Evolutionary conservation across 805 yeast species (phyloP).

Genomic region (Blastobotrys peoriensis): DNA sequence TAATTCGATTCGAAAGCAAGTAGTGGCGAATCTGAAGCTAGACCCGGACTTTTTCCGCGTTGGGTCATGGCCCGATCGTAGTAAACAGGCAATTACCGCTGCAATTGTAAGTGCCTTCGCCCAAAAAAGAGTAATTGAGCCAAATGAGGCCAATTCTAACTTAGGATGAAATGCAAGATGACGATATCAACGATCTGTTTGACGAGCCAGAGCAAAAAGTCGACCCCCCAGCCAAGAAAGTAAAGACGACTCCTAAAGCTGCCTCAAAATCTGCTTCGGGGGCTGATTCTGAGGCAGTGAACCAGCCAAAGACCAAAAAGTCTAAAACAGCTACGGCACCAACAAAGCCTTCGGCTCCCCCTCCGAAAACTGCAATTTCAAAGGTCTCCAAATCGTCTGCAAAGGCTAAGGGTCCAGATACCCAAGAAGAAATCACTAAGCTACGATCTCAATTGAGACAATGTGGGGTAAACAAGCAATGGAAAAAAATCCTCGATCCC

Average conservation of each 20-base stretch:
- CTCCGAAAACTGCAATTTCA: too few relatives aligned
- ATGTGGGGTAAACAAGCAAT: slow-evolving; percentile 26
- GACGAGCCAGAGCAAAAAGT: not conserved
- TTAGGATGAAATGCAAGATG: not conserved
- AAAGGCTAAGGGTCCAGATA: too few relatives aligned
- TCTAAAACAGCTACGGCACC: too few relatives aligned
- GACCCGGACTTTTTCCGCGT: slow-evolving; percentile 16
- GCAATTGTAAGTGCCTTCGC: slow-evolving; percentile 13
- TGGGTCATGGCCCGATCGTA: slow-evolving; percentile 14
- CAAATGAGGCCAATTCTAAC: not conserved
- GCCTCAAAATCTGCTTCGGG: too few relatives aligned
- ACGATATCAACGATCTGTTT: not conserved
- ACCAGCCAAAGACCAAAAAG: too few relatives aligned
- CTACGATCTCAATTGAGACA: slow-evolving; percentile 22
- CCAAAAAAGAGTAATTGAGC: not conserved
- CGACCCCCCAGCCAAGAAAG: too few relatives aligned
- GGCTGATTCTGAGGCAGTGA: too few relatives aligned
- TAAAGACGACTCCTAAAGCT: too few relatives aligned
- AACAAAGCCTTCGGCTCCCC: too few relatives aligned
- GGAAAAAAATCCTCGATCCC: slow-evolving; percentile 21
- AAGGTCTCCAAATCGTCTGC: too few relatives aligned
- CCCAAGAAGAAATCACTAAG: slow-evolving; percentile 22
- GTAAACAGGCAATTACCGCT: slow-evolving; percentile 14
- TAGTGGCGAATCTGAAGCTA: slow-evolving; percentile 13
- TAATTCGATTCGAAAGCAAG: slow-evolving; percentile 14